Evolutionary conservation across 2,329 filamentous ascomycete species (phyloP), one percentile per base, ranked within the genome.

Genomic region (Nigrospora sphaerica): DNA sequence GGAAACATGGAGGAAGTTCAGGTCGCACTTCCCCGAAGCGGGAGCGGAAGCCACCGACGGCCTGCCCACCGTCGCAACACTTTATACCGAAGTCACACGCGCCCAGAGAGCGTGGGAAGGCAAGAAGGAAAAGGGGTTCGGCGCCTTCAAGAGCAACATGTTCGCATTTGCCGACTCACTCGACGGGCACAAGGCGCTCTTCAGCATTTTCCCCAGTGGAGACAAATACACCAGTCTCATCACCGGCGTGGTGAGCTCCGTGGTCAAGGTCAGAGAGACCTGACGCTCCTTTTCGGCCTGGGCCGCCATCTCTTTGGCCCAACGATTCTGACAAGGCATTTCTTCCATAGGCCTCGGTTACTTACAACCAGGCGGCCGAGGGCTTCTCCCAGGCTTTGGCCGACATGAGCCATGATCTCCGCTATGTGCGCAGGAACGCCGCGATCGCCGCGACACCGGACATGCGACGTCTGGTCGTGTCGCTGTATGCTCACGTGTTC

Each of bases 401-500:
- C n/a, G 46, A 50, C 13, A 36, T 50, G 17, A 50, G 42, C n/a
- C 31, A 28, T 16, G 46, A 50, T n/a, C 32, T 50, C 12, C 36
- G 32, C 4, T 44, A 41, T 13, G 46, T 50, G 4, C 23, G 43
- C 12, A 46, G 42, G 31, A 49, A 38, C 32, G 47, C 44, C 6
- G 14, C 14, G 28, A 46, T 51, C 23, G 42, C 32, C n/a, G 33
- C 41, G 34, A 46, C 40, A 6, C 5, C 37, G 6, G 37, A 47
- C 5, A 49, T 52, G 45, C 48, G 19, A 32, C 2, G 18, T 12
- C 45, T 39, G 1, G 41, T 52, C 2, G 32, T 52, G 6, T 14
- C 39, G 2, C 40, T 52, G 3, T 50, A 52, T 32, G 45, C 45
- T 6, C 32, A 52, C 11, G 39, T 50, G 6, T 50, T 50, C 42